phyloP scores from a whole-genome alignment of 768 basidiomycete species.

The Agaricus sinodeliciosus region DNA sequence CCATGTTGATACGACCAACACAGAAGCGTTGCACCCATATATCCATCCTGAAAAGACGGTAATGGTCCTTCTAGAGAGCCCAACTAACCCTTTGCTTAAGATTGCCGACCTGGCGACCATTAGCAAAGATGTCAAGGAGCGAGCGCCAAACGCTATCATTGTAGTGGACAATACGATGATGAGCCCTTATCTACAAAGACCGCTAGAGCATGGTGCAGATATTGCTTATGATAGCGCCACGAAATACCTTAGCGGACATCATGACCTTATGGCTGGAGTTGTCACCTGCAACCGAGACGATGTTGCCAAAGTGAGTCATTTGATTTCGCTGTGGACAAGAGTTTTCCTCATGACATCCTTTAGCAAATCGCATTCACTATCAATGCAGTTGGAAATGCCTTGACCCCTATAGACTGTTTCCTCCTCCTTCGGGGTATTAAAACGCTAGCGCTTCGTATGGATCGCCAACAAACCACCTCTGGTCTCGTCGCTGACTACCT shows the following conservation, averaged over 20 bases:
- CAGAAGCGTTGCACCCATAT: slow-evolving; percentile 51
- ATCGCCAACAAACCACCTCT: slow-evolving; percentile 82
- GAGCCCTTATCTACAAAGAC: slow-evolving; percentile 96
- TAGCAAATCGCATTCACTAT: slow-evolving; percentile 88
- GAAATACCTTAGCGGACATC: slow-evolving; percentile 96
- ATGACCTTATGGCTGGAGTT: slow-evolving; percentile 98
- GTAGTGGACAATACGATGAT: slow-evolving; percentile 99
- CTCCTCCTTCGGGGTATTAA: slow-evolving; percentile 93
- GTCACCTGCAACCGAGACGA: slow-evolving; percentile 91
- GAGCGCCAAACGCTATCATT: slow-evolving; percentile 71
- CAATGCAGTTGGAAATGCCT: slow-evolving; percentile 89
- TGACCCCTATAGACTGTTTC: slow-evolving; percentile 95
- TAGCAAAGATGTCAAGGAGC: slow-evolving; percentile 75
- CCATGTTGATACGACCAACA: slow-evolving; percentile 89
- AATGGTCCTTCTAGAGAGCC: slow-evolving; percentile 96
- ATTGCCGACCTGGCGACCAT: slow-evolving; percentile 87
- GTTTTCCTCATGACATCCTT: background rate
- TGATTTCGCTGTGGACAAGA: background rate
- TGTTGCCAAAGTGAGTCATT: slow-evolving; percentile 39
- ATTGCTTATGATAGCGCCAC: slow-evolving; percentile 98
- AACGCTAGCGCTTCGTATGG: slow-evolving; percentile 94
- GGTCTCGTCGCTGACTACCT: slow-evolving; percentile 85
- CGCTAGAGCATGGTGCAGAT: slow-evolving; percentile 93
- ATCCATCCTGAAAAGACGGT: slow-evolving; percentile 71
- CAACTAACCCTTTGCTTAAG: slow-evolving; percentile 95